Evolutionary conservation across 1,284 basidiomycete species (phyloP), one percentile per base, ranked within the genome.

Genomic region (Fistulina hepatica): DNA sequence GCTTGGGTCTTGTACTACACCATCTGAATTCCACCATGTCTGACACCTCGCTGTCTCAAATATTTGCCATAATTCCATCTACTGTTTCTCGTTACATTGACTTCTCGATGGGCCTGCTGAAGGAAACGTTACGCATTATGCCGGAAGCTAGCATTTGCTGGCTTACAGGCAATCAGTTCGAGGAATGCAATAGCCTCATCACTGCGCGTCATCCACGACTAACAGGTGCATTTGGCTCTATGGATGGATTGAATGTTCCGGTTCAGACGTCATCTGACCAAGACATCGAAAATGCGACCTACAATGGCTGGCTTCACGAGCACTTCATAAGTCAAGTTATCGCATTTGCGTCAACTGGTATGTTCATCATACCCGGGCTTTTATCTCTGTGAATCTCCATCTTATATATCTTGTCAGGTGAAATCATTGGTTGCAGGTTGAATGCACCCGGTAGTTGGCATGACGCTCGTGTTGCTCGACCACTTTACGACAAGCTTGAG

Each of bases 211-310:
- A 71, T 50, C 58, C 57, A 4, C 45, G 49, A 1, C 55, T 71
- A 3, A 39, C 26, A 5, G 63, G 64, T 1, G 65, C 63, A 5
- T 66, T 71, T 51, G 62, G 56, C 2, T 49, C 44, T 12, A 56
- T 61, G 16, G 57, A 62, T 52, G 56, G 59, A 3, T 47, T 62
- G 0, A 53, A 52, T 31, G 39, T 61, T 2, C 31, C 45, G 0
- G 50, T 52, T 1, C 50, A 62, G 41, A 50, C 44, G 19, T 56
- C 54, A 1, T 34, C 36, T 5, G 60, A 72, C 49, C 42, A 46
- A 1, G 60, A 65, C 9, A 51, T 67, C 3, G 62, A 71, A 44
- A 70, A 71, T 53, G 58, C 60, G 2, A 69, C 61, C 5, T 71
- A 60, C 42, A 71, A 70, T 56, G 62, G 67, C 0, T 73, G 68